Evolutionary conservation across 1,284 basidiomycete genomes (phyloP).

Genomic region (Heterobasidion irregulare): DNA sequence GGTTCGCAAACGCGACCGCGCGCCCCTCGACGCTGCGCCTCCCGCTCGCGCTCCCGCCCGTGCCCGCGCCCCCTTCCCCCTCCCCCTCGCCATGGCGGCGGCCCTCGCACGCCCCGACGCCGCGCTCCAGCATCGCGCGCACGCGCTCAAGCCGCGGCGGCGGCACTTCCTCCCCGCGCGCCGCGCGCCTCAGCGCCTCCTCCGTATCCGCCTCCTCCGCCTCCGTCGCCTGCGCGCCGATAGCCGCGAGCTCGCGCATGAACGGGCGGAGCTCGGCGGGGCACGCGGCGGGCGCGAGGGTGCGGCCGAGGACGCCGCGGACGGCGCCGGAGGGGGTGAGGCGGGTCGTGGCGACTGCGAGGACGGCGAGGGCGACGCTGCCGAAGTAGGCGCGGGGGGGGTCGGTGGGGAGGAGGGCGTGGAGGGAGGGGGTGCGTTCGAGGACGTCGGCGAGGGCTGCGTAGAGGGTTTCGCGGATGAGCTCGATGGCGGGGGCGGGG

Average conservation of each 20-base stretch:
- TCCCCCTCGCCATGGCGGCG: slow-evolving; percentile 18
- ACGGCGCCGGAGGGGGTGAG: slow-evolving; percentile 42
- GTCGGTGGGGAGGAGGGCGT: slow-evolving; percentile 46
- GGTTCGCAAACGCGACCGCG: slow-evolving; percentile 62
- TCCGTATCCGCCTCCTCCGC: slow-evolving; percentile 52
- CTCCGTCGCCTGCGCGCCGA: slow-evolving; percentile 41
- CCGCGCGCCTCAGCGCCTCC: slow-evolving; percentile 38
- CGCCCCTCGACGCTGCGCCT: slow-evolving; percentile 44
- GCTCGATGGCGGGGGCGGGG: slow-evolving; percentile 56
- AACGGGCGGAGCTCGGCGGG: slow-evolving; percentile 53
- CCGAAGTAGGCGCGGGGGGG: slow-evolving; percentile 71
- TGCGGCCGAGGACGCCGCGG: slow-evolving; percentile 47
- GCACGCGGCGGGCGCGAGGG: slow-evolving; percentile 45
- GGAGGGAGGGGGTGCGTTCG: slow-evolving; percentile 42
- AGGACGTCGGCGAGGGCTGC: slow-evolving; percentile 67
- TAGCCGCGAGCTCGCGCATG: slow-evolving; percentile 56
- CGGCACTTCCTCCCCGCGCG: slow-evolving; percentile 34
- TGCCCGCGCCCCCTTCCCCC: too few species aligned
- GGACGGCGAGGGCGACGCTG: slow-evolving; percentile 62
- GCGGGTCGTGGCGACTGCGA: slow-evolving; percentile 49
- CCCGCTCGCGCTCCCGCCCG: slow-evolving; percentile 19
- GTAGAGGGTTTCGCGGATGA: slow-evolving; percentile 78
- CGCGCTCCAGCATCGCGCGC: slow-evolving; percentile 46
- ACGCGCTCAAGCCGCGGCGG: slow-evolving; percentile 56
- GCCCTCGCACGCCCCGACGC: slow-evolving; percentile 33